A percentile compares a stretch with the other conserved stretches of the same genome.
phyloP scores from a whole-genome alignment of 768 basidiomycete genomes.

The Psilocybe subaeruginosa region DNA sequence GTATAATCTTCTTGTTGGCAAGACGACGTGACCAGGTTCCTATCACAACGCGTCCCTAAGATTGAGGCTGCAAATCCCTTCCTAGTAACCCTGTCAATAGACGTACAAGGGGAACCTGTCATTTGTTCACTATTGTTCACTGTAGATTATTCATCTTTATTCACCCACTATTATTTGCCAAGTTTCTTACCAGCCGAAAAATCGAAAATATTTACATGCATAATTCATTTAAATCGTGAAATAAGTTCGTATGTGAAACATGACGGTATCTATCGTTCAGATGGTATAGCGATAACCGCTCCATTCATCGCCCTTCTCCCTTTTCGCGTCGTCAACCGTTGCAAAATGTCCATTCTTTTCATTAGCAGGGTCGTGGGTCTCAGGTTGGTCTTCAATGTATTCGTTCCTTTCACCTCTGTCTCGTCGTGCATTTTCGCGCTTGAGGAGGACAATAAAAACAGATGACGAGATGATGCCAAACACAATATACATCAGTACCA shows the following conservation, averaged over 20 bases:
- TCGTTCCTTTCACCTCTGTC: slow-evolving; percentile 73
- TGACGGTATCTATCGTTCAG: background rate
- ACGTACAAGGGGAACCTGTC: no score
- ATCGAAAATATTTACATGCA: no score
- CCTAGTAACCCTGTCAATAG: no score
- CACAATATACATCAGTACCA: slow-evolving; percentile 75
- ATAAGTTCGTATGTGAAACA: background rate
- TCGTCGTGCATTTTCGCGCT: slow-evolving; percentile 64
- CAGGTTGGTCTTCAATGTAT: slow-evolving; percentile 55
- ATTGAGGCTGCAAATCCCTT: no score
- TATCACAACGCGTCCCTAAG: no score
- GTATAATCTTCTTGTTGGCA: background rate
- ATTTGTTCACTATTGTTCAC: no score
- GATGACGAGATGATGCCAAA: slow-evolving; percentile 58
- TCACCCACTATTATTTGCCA: no score
- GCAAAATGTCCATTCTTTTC: slow-evolving; percentile 60
- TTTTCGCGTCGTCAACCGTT: slow-evolving; percentile 65
- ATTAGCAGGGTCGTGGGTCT: slow-evolving; percentile 30
- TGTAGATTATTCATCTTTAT: no score
- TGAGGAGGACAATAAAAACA: slow-evolving; percentile 44
- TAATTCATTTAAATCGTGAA: background rate
- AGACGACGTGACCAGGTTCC: background rate
- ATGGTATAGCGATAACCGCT: slow-evolving; percentile 72
- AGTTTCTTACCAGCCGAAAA: no score
- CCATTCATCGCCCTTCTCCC: slow-evolving; percentile 74